Percentiles rank a stretch among this genome's conserved stretches.
phyloP scores from a whole-genome alignment of 108 stramenopile species.

The Cyclostephanos tholiformis region DNA sequence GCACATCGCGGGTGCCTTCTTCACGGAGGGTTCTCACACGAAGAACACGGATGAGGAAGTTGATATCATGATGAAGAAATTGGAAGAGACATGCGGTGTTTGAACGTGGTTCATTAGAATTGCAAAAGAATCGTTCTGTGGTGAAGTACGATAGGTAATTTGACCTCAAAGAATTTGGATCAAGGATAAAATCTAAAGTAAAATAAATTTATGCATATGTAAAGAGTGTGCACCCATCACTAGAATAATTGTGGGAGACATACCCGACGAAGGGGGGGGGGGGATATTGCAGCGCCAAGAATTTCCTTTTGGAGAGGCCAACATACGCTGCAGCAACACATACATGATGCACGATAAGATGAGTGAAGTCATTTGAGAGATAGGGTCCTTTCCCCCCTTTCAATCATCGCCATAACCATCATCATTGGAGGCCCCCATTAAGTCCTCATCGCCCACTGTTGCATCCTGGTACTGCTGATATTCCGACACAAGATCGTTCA shows the following conservation, averaged over 20 bases:
- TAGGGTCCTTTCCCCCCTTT: not conserved
- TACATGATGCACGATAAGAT: not conserved
- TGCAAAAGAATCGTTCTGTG: too few relatives aligned
- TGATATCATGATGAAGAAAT: slow-evolving; percentile 77
- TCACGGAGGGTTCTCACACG: slow-evolving; percentile 80
- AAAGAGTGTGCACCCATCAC: slow-evolving; percentile 1
- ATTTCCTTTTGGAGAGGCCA: too few relatives aligned
- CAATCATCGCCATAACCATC: slow-evolving; percentile 24
- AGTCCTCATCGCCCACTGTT: slow-evolving; percentile 73
- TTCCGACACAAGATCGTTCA: slow-evolving; percentile 85
- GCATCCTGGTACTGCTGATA: slow-evolving; percentile 95
- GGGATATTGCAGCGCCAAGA: too few relatives aligned
- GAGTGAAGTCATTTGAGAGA: not conserved
- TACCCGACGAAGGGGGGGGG: not conserved
- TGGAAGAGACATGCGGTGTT: slow-evolving; percentile 53
- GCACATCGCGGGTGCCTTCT: slow-evolving; percentile 86
- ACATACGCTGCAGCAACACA: too few relatives aligned
- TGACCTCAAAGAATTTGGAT: too few relatives aligned
- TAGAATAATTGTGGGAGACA: not conserved
- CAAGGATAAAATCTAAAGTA: not conserved
- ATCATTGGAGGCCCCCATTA: slow-evolving; percentile 49
- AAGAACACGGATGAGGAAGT: slow-evolving; percentile 80
- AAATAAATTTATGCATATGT: slow-evolving; percentile 20
- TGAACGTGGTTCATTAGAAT: not conserved
- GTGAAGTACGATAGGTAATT: too few relatives aligned